Conservation (phyloP, 106 monocot genomes). For the Agapanthus africanus region DNA sequence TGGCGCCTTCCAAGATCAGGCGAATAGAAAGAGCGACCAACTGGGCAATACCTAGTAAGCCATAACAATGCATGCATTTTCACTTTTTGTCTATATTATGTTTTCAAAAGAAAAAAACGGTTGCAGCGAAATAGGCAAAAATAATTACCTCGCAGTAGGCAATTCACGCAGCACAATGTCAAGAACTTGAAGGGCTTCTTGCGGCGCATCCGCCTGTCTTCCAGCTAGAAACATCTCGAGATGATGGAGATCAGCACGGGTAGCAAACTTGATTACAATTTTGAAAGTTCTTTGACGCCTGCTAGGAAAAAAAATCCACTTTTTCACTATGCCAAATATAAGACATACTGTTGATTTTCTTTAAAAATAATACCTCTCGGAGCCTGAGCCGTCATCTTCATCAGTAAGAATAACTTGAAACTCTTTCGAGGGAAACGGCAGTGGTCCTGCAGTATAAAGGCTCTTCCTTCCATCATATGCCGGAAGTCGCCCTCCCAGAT, state of each 20-base stretch:
- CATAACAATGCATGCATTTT: not conserved
- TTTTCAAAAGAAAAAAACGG: not conserved
- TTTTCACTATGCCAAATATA: not conserved
- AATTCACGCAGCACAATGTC: conserved; percentile 48
- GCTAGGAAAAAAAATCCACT: not conserved
- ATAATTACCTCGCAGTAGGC: conserved; percentile 20
- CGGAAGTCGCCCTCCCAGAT: conserved; percentile 75
- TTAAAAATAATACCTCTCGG: conserved; percentile 30
- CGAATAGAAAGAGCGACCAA: conserved; percentile 88
- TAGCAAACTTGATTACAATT: conserved; percentile 39
- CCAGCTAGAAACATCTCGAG: conserved; percentile 34
- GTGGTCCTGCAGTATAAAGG: conserved; percentile 75
- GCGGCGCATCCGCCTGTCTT: conserved; percentile 31
- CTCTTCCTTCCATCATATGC: conserved; percentile 95
- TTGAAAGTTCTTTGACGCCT: conserved; percentile 27
- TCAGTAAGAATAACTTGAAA: conserved; percentile 65
- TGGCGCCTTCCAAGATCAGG: conserved; percentile 62
- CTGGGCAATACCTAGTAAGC: conserved; percentile 51
- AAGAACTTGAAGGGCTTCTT: conserved; percentile 50
- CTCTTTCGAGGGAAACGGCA: conserved; percentile 65
- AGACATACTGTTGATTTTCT: not conserved
- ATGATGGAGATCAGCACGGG: conserved; percentile 29
- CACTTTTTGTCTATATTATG: not conserved
- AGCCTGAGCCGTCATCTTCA: conserved; percentile 51
- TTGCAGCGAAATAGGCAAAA: not conserved